Conservation (phyloP, 768 basidiomycete genomes). For the Inosperma sp. region DNA sequence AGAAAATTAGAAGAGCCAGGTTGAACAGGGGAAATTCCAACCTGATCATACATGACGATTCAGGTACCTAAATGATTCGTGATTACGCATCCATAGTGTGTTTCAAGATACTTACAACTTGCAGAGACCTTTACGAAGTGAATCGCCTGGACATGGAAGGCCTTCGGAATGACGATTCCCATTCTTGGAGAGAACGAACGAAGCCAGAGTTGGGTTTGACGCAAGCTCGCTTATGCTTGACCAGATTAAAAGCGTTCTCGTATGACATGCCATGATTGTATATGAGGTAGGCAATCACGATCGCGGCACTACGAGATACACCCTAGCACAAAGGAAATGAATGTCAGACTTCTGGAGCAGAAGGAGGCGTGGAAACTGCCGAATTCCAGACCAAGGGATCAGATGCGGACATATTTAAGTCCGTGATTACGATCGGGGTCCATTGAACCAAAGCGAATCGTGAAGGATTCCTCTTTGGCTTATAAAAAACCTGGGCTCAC, state of each 20-base stretch:
- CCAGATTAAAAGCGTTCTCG: conserved; percentile 55
- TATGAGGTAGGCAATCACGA: conserved; percentile 81
- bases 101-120: too few species aligned
- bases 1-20: too few species aligned
- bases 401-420: background rate
- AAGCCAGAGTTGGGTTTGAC: conserved; percentile 78
- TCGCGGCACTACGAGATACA: conserved; percentile 69
- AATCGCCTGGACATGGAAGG: conserved; percentile 20
- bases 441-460: too few species aligned
- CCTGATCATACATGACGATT: too few species aligned
- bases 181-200: conserved; percentile 52
- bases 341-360: conserved; percentile 2
- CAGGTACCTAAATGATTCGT: too few species aligned
- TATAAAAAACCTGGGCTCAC: conserved; percentile 33
- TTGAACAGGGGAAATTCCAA: too few species aligned
- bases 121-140: conserved; percentile 18
- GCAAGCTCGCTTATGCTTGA: conserved; percentile 64
- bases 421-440: background rate
- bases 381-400: background rate
- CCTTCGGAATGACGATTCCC: conserved; percentile 39
- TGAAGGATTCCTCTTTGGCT: too few species aligned
- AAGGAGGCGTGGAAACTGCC: background rate
- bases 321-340: conserved; percentile 41
- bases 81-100: too few species aligned
- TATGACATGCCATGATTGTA: conserved; percentile 68